phyloP scores from a whole-genome alignment of 176 grass and related monocot species.

The Luzula sylvatica region DNA sequence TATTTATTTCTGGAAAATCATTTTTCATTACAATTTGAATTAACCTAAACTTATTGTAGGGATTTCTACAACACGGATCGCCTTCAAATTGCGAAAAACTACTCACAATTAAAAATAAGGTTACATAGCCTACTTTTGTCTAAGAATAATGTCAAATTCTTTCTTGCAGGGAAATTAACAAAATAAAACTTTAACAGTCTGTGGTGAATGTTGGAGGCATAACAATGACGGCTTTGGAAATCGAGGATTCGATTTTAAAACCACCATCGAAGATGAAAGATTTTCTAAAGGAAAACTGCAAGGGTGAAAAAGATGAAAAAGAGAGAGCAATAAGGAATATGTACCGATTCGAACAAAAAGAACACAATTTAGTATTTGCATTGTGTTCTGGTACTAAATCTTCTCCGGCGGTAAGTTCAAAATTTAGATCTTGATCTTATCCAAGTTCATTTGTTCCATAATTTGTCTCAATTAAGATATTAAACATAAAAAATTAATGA shows the following conservation, averaged over 20 bases:
- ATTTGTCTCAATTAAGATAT: too few species aligned
- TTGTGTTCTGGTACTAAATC: conserved; percentile 71
- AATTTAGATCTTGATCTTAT: too few species aligned
- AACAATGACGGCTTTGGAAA: conserved; percentile 54
- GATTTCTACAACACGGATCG: conserved; percentile 65
- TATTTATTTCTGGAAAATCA: not conserved
- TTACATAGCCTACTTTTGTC: conserved; percentile 3
- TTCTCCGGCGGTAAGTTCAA: conserved; percentile 71
- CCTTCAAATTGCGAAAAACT: conserved; percentile 68
- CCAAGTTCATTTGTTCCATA: too few species aligned
- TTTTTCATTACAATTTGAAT: not conserved
- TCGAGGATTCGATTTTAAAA: conserved; percentile 64
- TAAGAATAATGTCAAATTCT: not conserved
- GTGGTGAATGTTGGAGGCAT: conserved; percentile 65
- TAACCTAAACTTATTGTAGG: conserved; percentile 21
- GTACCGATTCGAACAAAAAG: conserved; percentile 40
- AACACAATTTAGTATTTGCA: conserved; percentile 70
- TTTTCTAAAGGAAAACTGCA: conserved; percentile 40
- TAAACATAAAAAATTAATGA: too few species aligned
- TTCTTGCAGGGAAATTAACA: not conserved
- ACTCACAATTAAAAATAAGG: conserved; percentile 53
- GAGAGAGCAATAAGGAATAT: conserved; percentile 33
- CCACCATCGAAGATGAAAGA: conserved; percentile 52
- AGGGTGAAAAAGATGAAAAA: conserved; percentile 38
- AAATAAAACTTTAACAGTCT: conserved; percentile 25